Conservation (phyloP, 2,329 filamentous ascomycete genomes). For the Rutstroemia sp. region DNA sequence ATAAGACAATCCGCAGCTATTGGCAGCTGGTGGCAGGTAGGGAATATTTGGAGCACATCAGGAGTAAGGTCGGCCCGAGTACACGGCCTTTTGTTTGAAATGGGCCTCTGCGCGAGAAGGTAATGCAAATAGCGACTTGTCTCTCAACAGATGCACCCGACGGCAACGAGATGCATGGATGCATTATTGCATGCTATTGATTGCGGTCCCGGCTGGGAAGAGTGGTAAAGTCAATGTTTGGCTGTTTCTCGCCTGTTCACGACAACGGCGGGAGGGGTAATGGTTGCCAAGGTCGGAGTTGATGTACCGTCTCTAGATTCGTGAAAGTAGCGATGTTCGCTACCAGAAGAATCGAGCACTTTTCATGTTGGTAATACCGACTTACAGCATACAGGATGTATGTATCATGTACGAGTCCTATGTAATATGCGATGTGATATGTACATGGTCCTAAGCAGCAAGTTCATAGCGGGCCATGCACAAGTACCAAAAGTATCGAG, state of each 20-base stretch:
- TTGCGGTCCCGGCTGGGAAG: background rate
- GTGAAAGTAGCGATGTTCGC: background rate
- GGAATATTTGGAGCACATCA: background rate
- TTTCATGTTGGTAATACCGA: background rate
- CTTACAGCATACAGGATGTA: background rate
- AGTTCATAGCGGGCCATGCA: too few relatives aligned
- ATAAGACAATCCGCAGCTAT: background rate
- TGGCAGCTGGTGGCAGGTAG: background rate
- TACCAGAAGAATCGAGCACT: background rate
- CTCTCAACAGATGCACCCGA: too few relatives aligned
- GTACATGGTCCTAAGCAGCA: too few relatives aligned
- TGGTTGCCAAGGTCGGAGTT: background rate
- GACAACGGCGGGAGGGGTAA: background rate
- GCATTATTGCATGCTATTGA: background rate
- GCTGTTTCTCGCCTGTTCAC: background rate
- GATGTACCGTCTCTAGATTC: background rate
- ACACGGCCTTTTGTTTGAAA: background rate
- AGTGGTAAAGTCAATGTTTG: background rate
- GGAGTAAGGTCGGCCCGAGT: constrained; percentile 6
- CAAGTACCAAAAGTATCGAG: background rate
- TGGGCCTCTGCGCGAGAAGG: background rate
- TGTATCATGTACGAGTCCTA: too few relatives aligned
- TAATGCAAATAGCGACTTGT: too few relatives aligned
- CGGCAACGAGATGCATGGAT: too few relatives aligned
- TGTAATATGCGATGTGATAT: too few relatives aligned